phyloP scores from a whole-genome alignment of 805 yeast species.

The Suhomyces canberraensis region DNA sequence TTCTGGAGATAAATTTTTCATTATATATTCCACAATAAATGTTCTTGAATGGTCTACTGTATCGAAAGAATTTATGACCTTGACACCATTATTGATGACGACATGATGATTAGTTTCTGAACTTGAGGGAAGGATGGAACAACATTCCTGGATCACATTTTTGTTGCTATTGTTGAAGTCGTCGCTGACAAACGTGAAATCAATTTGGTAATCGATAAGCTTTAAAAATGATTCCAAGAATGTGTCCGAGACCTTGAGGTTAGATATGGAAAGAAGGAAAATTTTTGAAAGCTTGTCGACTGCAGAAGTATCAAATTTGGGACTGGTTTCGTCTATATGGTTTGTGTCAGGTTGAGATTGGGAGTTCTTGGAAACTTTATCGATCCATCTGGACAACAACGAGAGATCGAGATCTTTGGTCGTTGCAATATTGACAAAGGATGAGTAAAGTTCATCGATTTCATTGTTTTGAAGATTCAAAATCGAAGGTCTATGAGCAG shows the following conservation, averaged over 20 bases:
- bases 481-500: constrained; percentile 4
- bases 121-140: constrained; percentile 38
- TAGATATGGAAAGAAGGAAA: constrained; percentile 64
- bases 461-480: constrained; percentile 36
- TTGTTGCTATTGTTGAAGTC: constrained; percentile 49
- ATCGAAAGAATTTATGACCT: constrained; percentile 36
- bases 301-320: constrained; percentile 11
- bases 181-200: constrained; percentile 65
- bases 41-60: constrained; percentile 35
- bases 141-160: constrained; percentile 71
- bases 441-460: constrained; percentile 68
- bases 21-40: constrained; percentile 34
- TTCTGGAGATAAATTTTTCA: constrained; percentile 18
- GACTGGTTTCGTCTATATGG: not conserved
- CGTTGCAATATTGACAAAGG: constrained; percentile 56
- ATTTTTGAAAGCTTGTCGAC: constrained; percentile 56
- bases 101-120: constrained; percentile 32
- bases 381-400: constrained; percentile 37
- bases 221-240: constrained; percentile 52
- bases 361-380: constrained; percentile 25
- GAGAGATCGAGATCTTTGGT: constrained; percentile 39
- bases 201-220: constrained; percentile 45
- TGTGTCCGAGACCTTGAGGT: constrained; percentile 61
- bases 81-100: constrained; percentile 43
- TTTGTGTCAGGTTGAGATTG: not conserved